Conservation (phyloP, 2,329 filamentous ascomycete genomes). For the Stachybotrys chartarum region DNA sequence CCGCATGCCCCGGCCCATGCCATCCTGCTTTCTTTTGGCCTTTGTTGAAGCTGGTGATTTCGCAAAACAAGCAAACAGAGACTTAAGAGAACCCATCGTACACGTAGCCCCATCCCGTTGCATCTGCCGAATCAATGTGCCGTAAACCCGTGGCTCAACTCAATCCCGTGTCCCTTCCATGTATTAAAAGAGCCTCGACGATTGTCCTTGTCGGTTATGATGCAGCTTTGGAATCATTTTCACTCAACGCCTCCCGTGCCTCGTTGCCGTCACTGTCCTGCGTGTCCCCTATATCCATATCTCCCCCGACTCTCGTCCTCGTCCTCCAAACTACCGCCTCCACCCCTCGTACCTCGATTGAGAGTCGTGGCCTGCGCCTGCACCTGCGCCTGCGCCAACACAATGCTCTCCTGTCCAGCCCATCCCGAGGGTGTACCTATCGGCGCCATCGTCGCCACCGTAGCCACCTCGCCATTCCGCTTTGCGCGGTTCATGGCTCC, state of each 20-base stretch:
- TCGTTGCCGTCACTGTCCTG: neutral
- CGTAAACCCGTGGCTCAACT: neutral
- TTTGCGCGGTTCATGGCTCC: conserved; percentile 1
- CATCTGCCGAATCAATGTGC: neutral
- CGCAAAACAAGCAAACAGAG: conserved; percentile 8
- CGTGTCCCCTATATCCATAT: neutral
- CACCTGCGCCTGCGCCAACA: too few species aligned
- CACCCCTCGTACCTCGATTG: too few species aligned
- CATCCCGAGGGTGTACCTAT: too few species aligned
- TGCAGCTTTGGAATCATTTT: neutral
- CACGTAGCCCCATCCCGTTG: conserved; percentile 17
- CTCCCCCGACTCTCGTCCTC: conserved; percentile 4
- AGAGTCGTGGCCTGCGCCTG: too few species aligned
- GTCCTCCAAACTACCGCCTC: too few species aligned
- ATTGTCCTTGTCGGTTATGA: neutral
- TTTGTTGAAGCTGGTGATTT: conserved; percentile 17
- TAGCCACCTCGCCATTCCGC: neutral
- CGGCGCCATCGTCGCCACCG: neutral
- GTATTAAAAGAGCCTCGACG: neutral
- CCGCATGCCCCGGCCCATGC: conserved; percentile 9
- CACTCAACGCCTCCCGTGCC: neutral
- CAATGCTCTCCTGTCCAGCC: too few species aligned
- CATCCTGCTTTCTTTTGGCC: conserved; percentile 20
- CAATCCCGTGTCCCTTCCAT: neutral
- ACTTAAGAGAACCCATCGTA: conserved; percentile 27